These are phyloP conservation scores for Plenodomus tracheiphilus DNA, from an alignment of 2,329 filamentous ascomycete genomes.

Conservation along the genomic window DNA sequence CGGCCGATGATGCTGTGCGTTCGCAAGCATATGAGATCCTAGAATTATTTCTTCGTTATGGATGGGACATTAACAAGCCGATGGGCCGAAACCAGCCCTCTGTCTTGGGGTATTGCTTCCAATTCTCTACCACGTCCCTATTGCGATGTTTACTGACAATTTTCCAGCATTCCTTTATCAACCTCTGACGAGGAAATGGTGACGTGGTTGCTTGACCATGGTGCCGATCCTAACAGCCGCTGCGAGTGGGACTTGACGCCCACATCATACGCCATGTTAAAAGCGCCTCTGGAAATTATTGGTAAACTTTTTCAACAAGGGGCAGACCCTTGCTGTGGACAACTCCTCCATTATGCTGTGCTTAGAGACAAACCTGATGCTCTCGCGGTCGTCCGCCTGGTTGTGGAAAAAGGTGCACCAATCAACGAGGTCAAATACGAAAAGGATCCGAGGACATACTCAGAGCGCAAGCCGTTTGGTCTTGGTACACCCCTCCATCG, in stretches of 20 bases:
- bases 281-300: constrained; percentile 8
- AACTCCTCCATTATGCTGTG: constrained; percentile 11
- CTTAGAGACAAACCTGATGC: constrained; percentile 6
- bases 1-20: constrained; percentile 7
- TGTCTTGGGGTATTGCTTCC: too few species aligned
- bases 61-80: too few species aligned
- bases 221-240: constrained; percentile 8
- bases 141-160: too few species aligned
- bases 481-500: constrained; percentile 12
- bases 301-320: constrained; percentile 3
- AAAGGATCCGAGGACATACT: constrained; percentile 5
- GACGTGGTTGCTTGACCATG: constrained; percentile 8
- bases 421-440: constrained; percentile 12
- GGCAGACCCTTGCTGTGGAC: constrained; percentile 6
- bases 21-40: constrained; percentile 7
- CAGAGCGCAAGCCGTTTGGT: constrained; percentile 4
- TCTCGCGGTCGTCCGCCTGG: constrained; percentile 5
- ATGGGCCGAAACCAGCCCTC: too few species aligned
- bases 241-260: constrained; percentile 5
- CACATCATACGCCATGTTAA: constrained; percentile 7
- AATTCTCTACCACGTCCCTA: too few species aligned
- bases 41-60: constrained; percentile 5
- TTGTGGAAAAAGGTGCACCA: constrained; percentile 10
- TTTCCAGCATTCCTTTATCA: constrained; percentile 2
- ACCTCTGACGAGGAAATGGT: constrained; percentile 6